Evolutionary conservation across 2,329 filamentous ascomycete genomes (phyloP), one percentile per base, ranked within the genome.

Genomic region (Arachnomyces sp.): DNA sequence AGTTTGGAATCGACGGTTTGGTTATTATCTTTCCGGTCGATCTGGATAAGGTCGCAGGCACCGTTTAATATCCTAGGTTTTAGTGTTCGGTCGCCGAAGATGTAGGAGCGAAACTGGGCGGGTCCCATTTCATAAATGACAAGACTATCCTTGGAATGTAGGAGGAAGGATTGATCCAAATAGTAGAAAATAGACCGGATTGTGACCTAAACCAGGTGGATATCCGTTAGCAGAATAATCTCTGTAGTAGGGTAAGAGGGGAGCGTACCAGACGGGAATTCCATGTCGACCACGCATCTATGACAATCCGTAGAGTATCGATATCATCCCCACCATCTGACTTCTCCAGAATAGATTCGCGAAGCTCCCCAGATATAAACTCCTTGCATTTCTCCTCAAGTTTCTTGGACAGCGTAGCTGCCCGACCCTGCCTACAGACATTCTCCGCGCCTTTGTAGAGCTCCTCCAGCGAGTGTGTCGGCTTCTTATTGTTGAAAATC

Each of bases 161-260:
- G 70, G 6, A 98, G 73, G 56, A 88, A 95, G 2, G 88, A 86
- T 47, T 92, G 81, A 59, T 98, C 90, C 49, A 98, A 75, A 56
- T 89, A 98, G 66, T 88, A 94, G 65, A 95, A 96, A 30, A 93
- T 84, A 47, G 85, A 90, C 36, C 88, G 79, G 38, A 98, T 77
- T 11, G 82, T 80, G 49, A 80, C 76, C 80, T 88, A 51, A 36
- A 29, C 31, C 11, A 15, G 32, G 14, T 4, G 4, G 18, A 18
- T 11, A 34, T 16, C 9, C 12, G 30, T 7, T 28, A 29, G 28
- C 42, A 33, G 47, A 37, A 34, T 15, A 13, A 34, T 31, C 31
- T 40, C 48, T n/a, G n/a, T 12, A 14, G 14, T 36, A 14, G 16
- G 21, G 21, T 25, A 9, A 25, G 21, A 25, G 18, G 28, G 42